A percentile compares a stretch with the other conserved stretches of the same genome.
These are phyloP conservation scores for Bipolaris victoriae DNA, from an alignment of 2,329 filamentous ascomycete species.

Conservation along the genomic window DNA sequence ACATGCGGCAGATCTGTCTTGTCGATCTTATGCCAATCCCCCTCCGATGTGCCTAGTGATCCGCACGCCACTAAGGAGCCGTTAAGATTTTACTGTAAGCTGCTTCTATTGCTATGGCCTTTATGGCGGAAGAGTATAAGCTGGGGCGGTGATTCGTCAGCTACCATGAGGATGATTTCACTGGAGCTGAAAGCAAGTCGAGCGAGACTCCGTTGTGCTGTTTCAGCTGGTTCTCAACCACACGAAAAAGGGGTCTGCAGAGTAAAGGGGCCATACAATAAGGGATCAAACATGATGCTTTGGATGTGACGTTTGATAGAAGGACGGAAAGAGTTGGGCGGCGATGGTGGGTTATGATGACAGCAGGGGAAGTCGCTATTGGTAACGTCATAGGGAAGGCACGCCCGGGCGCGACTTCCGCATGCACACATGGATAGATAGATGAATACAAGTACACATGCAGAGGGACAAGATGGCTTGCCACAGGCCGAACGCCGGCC, in stretches of 20 bases:
- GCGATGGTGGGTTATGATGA: not conserved
- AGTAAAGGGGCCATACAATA: not conserved
- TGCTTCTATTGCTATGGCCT: not conserved
- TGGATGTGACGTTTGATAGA: not conserved
- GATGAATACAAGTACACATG: no score
- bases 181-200: not conserved
- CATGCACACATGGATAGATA: not conserved
- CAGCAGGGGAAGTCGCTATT: not conserved
- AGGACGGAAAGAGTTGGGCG: not conserved
- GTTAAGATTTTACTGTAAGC: not conserved
- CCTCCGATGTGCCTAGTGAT: not conserved
- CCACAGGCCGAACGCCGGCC: no score
- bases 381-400: not conserved
- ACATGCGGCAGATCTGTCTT: not conserved
- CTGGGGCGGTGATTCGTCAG: not conserved
- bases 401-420: conserved; percentile 3
- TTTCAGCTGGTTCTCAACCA: not conserved
- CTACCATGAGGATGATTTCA: not conserved
- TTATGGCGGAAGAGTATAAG: not conserved
- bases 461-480: no score
- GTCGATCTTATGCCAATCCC: not conserved
- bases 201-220: not conserved
- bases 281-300: conserved; percentile 2
- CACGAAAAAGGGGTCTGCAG: not conserved
- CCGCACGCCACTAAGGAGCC: not conserved